A percentile compares a stretch with the other conserved stretches of the same genome.
Conservation (phyloP, 345 rosid genomes). For the Melastoma malabathricum region DNA sequence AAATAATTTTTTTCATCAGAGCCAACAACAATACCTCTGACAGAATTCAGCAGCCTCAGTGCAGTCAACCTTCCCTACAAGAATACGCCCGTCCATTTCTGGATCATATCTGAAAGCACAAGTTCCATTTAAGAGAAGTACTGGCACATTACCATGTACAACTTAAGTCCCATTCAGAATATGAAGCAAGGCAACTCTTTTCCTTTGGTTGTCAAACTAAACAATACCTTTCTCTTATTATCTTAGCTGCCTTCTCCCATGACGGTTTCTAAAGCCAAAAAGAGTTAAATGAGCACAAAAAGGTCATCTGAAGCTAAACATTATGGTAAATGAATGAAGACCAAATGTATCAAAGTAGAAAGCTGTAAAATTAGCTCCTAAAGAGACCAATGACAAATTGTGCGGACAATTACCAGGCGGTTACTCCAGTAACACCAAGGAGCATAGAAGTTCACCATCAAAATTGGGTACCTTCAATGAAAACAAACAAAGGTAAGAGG, state of each 20-base stretch:
- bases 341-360: too few relatives aligned
- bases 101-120: conserved; percentile 65
- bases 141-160: neutral
- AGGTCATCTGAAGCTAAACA: too few relatives aligned
- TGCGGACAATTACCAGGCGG: conserved; percentile 52
- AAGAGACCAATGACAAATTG: neutral
- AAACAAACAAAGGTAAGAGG: neutral
- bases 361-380: neutral
- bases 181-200: neutral
- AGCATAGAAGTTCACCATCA: conserved; percentile 86
- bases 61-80: conserved; percentile 37
- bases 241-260: conserved; percentile 93
- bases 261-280: conserved; percentile 56
- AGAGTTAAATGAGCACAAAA: too few relatives aligned
- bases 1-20: neutral
- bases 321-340: too few relatives aligned
- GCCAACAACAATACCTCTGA: conserved; percentile 45
- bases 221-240: conserved; percentile 62
- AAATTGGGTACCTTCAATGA: conserved; percentile 62
- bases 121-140: conserved; percentile 5
- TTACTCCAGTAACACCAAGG: conserved; percentile 98
- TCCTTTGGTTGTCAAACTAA: neutral
- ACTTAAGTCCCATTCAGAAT: neutral
- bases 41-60: conserved; percentile 71
- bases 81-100: conserved; percentile 58